phyloP scores from a whole-genome alignment of 768 basidiomycete species.

The Rhodosporidiobolus odoratus region DNA sequence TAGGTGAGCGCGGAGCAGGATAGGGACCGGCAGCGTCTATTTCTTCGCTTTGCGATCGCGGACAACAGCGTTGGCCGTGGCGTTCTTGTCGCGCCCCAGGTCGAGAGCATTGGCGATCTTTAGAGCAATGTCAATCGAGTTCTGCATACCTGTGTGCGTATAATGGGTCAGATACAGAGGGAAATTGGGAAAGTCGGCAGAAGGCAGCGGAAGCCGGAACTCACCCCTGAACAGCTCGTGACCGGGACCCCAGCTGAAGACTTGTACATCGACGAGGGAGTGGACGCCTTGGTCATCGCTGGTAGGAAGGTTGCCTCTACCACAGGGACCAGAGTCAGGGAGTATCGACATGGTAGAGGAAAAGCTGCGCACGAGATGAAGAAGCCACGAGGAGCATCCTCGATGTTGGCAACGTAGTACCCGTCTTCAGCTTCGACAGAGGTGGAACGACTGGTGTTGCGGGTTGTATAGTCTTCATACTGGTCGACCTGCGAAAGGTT shows the following conservation, averaged over 20 bases:
- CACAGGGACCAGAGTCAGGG: not conserved
- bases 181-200: not conserved
- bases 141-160: not conserved
- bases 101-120: slow-evolving; percentile 45
- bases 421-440: slow-evolving; percentile 25
- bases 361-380: slow-evolving; percentile 36
- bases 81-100: slow-evolving; percentile 40
- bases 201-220: slow-evolving; percentile 38
- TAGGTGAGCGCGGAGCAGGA: not conserved
- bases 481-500: slow-evolving; percentile 43
- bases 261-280: slow-evolving; percentile 46
- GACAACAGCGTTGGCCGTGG: not conserved
- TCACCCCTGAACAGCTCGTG: slow-evolving; percentile 46
- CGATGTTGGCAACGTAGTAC: slow-evolving; percentile 43
- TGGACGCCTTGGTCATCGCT: slow-evolving; percentile 46
- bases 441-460: slow-evolving; percentile 31
- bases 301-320: slow-evolving; percentile 42
- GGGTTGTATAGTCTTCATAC: slow-evolving; percentile 39
- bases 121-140: slow-evolving; percentile 42
- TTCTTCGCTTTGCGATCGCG: not conserved
- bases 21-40: not conserved
- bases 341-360: not conserved
- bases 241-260: slow-evolving; percentile 47
- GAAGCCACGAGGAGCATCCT: slow-evolving; percentile 46
- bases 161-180: not conserved